A percentile compares a stretch with the other conserved stretches of the same genome.
Evolutionary conservation across 192 early-diverging fungal genomes (phyloP).

Genomic region (Backusella psychrophila): DNA sequence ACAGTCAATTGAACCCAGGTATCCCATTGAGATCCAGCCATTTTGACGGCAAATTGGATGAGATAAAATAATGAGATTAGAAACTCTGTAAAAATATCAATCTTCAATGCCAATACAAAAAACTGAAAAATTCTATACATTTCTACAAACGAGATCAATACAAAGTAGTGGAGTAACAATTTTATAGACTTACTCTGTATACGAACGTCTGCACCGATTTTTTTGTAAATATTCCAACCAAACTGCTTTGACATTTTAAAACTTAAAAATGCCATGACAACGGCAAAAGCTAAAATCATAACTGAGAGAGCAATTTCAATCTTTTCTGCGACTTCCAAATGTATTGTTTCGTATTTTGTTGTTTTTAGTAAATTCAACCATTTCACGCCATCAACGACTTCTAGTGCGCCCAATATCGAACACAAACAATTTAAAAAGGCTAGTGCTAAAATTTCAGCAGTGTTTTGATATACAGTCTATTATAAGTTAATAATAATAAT

Average conservation of each 20-base stretch:
- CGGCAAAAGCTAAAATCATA: conserved; percentile 26
- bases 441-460: conserved; percentile 35
- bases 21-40: conserved; percentile 15
- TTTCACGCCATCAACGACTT: conserved; percentile 33
- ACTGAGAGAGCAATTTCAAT: conserved; percentile 33
- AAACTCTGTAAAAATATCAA: conserved; percentile 41
- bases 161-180: conserved; percentile 16
- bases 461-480: conserved; percentile 39
- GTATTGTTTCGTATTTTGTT: background rate
- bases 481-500: background rate
- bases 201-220: conserved; percentile 62
- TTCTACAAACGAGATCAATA: conserved; percentile 13
- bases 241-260: conserved; percentile 35
- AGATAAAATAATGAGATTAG: conserved; percentile 39
- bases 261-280: conserved; percentile 19
- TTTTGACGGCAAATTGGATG: conserved; percentile 28
- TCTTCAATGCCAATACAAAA: conserved; percentile 39
- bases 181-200: conserved; percentile 45
- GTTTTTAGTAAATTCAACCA: conserved; percentile 23
- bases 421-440: conserved; percentile 34
- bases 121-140: conserved; percentile 40
- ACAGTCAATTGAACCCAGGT: conserved; percentile 30
- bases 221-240: conserved; percentile 65
- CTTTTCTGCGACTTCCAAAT: conserved; percentile 25
- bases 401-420: conserved; percentile 32